Evolutionary conservation across 148 eudicot genomes (phyloP).

Genomic region (Chenopodium album): DNA sequence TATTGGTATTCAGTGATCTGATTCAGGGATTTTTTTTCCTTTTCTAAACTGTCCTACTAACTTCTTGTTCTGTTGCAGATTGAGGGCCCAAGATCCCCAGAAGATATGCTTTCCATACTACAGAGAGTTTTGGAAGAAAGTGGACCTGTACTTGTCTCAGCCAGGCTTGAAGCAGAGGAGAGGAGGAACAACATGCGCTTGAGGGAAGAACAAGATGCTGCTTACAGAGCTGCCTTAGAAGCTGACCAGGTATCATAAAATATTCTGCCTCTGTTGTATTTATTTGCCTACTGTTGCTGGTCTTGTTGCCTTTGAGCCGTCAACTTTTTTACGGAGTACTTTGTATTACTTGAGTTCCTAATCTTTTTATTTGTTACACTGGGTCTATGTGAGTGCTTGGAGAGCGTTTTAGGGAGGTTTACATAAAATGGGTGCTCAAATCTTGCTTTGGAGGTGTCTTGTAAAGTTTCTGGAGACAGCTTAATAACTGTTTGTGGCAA

Average conservation of each 20-base stretch:
- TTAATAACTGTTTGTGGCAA: neutral
- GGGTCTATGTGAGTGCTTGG: neutral
- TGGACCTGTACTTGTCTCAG: conserved; percentile 83
- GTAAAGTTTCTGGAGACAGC: neutral
- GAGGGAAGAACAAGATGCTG: conserved; percentile 99
- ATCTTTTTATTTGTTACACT: neutral
- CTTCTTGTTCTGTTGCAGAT: conserved; percentile 42
- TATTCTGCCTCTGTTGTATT: neutral
- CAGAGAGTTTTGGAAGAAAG: conserved; percentile 95
- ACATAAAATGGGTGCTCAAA: neutral
- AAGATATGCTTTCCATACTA: conserved; percentile 65
- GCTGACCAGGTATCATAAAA: conserved; percentile 77
- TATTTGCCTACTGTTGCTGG: neutral
- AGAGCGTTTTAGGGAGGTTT: neutral
- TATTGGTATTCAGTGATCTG: neutral
- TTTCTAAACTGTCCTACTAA: neutral
- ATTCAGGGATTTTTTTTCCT: neutral
- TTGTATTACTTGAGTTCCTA: neutral
- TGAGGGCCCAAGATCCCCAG: conserved; percentile 93
- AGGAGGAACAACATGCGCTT: conserved; percentile 74
- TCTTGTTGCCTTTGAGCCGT: neutral
- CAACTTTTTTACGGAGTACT: neutral
- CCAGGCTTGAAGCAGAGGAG: conserved; percentile 96
- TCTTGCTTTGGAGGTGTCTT: neutral
- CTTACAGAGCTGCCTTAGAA: conserved; percentile 90